These are phyloP conservation scores for Aspergillus homomorphus DNA, from an alignment of 495 filamentous ascomycete species.

Conservation along the genomic window DNA sequence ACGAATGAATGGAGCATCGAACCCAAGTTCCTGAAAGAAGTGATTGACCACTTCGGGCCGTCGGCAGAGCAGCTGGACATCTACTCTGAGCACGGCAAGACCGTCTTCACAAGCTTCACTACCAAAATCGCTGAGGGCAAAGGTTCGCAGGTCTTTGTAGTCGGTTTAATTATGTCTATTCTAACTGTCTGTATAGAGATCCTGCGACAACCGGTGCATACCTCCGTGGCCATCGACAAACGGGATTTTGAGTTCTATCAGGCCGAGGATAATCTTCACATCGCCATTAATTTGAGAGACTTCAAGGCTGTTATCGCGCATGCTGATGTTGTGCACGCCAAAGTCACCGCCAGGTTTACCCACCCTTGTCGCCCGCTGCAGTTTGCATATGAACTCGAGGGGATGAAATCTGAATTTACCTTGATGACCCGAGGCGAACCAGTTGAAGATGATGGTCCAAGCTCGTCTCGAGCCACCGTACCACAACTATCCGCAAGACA, in stretches of 20 bases:
- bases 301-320: slow-evolving; percentile 87
- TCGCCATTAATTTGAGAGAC: slow-evolving; percentile 89
- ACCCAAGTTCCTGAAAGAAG: slow-evolving; percentile 70
- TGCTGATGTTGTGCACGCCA: slow-evolving; percentile 70
- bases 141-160: slow-evolving; percentile 45
- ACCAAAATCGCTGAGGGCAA: slow-evolving; percentile 84
- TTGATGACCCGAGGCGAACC: slow-evolving; percentile 91
- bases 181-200: slow-evolving; percentile 56
- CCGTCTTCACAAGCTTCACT: slow-evolving; percentile 89
- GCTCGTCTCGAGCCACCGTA: slow-evolving; percentile 29
- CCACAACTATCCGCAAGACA: slow-evolving; percentile 38
- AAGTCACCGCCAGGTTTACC: slow-evolving; percentile 75
- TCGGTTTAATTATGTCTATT: background rate
- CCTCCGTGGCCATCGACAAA: slow-evolving; percentile 81
- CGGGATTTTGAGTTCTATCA: slow-evolving; percentile 81
- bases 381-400: slow-evolving; percentile 69
- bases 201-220: slow-evolving; percentile 90
- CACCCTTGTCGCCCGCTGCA: slow-evolving; percentile 79
- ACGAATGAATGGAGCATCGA: slow-evolving; percentile 77
- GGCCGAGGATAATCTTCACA: slow-evolving; percentile 76
- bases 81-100: slow-evolving; percentile 65
- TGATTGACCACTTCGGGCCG: slow-evolving; percentile 86
- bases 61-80: slow-evolving; percentile 92
- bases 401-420: slow-evolving; percentile 80
- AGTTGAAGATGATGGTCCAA: slow-evolving; percentile 39